Evolutionary conservation across 768 basidiomycete genomes (phyloP).

Genomic region (Collybiopsis luxurians): DNA sequence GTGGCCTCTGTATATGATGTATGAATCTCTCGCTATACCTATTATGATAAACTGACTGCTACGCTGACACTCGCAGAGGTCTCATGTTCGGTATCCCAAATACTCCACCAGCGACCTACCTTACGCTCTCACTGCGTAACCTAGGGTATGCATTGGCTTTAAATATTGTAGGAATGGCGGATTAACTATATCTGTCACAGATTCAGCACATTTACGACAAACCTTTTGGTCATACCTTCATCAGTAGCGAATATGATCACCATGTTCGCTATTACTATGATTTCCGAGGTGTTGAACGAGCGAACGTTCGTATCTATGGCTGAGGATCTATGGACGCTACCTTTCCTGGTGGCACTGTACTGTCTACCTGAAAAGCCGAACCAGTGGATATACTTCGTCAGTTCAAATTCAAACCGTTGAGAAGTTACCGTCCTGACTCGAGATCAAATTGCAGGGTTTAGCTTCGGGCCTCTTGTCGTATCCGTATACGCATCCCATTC

Average conservation of each 20-base stretch:
- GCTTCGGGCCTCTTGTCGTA: slow-evolving; percentile 43
- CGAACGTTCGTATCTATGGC: slow-evolving; percentile 52
- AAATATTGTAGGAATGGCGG: neutral
- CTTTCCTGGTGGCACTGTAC: slow-evolving; percentile 58
- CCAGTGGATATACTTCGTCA: slow-evolving; percentile 52
- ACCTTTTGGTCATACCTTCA: slow-evolving; percentile 59
- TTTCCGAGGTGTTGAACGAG: slow-evolving; percentile 53
- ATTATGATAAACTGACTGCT: neutral
- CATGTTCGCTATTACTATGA: slow-evolving; percentile 46
- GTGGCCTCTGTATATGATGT: slow-evolving; percentile 63
- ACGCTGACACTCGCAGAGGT: slow-evolving; percentile 31
- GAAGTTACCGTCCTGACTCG: too few species aligned
- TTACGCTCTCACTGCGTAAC: slow-evolving; percentile 54
- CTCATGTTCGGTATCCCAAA: slow-evolving; percentile 52
- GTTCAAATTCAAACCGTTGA: too few species aligned
- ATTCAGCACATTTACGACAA: slow-evolving; percentile 58
- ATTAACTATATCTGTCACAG: slow-evolving; percentile 21
- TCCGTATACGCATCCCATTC: slow-evolving; percentile 51
- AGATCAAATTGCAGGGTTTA: slow-evolving; percentile 28
- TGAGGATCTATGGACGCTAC: slow-evolving; percentile 58
- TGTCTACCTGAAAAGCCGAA: slow-evolving; percentile 45
- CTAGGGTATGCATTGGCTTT: slow-evolving; percentile 45
- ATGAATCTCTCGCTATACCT: slow-evolving; percentile 6
- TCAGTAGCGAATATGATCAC: slow-evolving; percentile 48
- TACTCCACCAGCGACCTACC: slow-evolving; percentile 48